Evolutionary conservation across 192 early-diverging fungal genomes (phyloP), one percentile per base, ranked within the genome.

Genomic region (Coemansia sp.): DNA sequence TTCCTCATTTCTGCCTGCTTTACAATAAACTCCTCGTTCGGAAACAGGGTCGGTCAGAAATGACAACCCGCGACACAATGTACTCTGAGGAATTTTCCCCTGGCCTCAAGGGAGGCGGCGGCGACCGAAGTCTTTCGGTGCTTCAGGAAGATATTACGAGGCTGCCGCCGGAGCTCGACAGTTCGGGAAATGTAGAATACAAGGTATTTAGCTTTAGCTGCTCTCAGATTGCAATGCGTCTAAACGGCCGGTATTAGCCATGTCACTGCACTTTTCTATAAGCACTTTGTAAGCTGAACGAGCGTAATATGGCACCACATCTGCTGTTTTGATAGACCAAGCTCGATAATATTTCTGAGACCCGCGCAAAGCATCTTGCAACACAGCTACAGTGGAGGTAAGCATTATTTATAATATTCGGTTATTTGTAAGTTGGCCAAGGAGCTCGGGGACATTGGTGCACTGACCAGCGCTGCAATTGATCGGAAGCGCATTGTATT

Each of bases 301-400:
- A 36, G 33, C 1, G 10, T 36, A 6, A 10, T 36, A 11, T 36
- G 33, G 3, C 10, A 5, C 27, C 27, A 36, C 33, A 10, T 36
- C 33, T 11, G 8, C 46, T 31, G 20, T 0, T 42, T 6, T 61
- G n/a, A 36, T 76, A 76, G 70, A 81, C 79, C 25, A 81, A 81
- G 62, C 79, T 81, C 57, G 68, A 75, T 30, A 59, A 54, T 3
- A 60, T 31, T 24, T 70, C 70, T 19, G 53, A 36, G 27, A 23
- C 56, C 5, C 71, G 95, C 11, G 70, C 94, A 19, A 87, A 92
- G 63, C 95, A 97, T 62, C 79, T 97, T 10, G 87, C 93, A 6
- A 95, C 93, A 6, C 95, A 97, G 83, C 76, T 97, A 33, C 93
- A 94, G 67, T 95, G 94, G 93, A 84, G 95, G 86, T 70, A 71